Base-by-base conservation (phyloP, 2,329 filamentous ascomycete genomes). In the Alternaria sp. region DNA sequence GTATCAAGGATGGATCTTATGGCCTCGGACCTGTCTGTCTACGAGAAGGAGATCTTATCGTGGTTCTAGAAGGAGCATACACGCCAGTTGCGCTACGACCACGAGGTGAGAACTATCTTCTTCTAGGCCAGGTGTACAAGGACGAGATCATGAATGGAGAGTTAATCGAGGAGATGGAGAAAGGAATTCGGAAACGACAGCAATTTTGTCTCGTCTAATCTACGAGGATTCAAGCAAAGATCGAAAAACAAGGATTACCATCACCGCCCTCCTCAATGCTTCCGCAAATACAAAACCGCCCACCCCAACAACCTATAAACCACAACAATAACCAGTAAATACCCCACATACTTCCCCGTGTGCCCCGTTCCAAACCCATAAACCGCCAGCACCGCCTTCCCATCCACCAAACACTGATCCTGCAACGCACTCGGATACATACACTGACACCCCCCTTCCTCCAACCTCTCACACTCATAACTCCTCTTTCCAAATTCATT, bases 281-380 rank as follows among this genome's bases (percentile, higher is more conserved):
- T 77, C 67, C 79, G 76, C 61, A 80, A 54, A 62, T 77, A 82
- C 70, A 93, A 79, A 23, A 87, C 89, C 56, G 87, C 69, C 88
- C 88, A 92, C 1, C 88, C 89, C 6, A 93, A 83, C 6, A 93
- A 49, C 54, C 92, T 82, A 81, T 94, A 94, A 0, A 88, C 93
- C 13, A 87, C 81, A 69, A 93, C 90, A 67, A 97, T 96, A 3
- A 84, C 88, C 55, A 96, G 75, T 83, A 95, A 85, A 69, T 95
- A 94, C 0, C 92, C 93, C 19, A 93, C 87, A 84, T 92, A 92
- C 74, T 88, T 86, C 4, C 88, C 90, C 26, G 86, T 86, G 61
- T 86, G 81, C 0, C 88, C 89, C 3, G 86, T 86, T 9, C 84
- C 80, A 77, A 93, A 95, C 0, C 89, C 90, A 77, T 93, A 96